Base-by-base conservation (phyloP, 2,329 filamentous ascomycete species). In the Cladosporium sp. region DNA sequence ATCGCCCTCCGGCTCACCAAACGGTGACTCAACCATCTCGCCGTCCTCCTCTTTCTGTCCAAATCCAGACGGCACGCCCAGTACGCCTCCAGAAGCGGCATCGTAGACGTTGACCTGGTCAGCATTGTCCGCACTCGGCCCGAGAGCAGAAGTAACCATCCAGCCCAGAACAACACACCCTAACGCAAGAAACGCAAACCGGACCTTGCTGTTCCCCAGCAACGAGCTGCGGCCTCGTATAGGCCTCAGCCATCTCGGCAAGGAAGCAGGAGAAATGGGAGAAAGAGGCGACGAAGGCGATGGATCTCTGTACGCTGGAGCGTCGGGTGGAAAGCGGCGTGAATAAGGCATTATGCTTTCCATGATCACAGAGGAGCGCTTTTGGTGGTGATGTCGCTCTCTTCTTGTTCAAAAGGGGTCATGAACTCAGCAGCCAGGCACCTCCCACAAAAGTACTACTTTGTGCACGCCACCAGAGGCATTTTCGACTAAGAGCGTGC, bases 81-180 rank as follows among this genome's bases (percentile, higher is more conserved):
- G 50, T 7, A 63, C 53, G 4, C 52, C 58, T 13, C 49, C 50
- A 9, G 55, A 56, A 6, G 55, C 50, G 12, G 50, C 36, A 27
- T 59, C 55, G 29, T 59, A 57, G 1, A 46, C 41, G 6, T 36
- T 32, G 16, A 40, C 8, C 3, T 33, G 30, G 8, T 48, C 45
- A 3, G 50, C 43, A 7, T 43, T 49, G 2, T 55, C 42, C 5
- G 47, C 53, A 5, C 32, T 38, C 8, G 58, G 53, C 4, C 56
- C 58, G 27, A 67, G 50, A 1, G 52, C 55, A 11, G 60, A 59
- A 13, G 63, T 66, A 5, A 64, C 39, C 27, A 61, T 53, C 56
- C 61, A 66, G 2, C 64, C 64, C 22, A 66, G 54, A 15, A 61
- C n/a, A 6, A 67, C 52, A 38, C 60, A 64, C 2, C 50, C 53